phyloP scores from a whole-genome alignment of 2,329 filamentous ascomycete species.

The Aspergillus pseudoglaucus region DNA sequence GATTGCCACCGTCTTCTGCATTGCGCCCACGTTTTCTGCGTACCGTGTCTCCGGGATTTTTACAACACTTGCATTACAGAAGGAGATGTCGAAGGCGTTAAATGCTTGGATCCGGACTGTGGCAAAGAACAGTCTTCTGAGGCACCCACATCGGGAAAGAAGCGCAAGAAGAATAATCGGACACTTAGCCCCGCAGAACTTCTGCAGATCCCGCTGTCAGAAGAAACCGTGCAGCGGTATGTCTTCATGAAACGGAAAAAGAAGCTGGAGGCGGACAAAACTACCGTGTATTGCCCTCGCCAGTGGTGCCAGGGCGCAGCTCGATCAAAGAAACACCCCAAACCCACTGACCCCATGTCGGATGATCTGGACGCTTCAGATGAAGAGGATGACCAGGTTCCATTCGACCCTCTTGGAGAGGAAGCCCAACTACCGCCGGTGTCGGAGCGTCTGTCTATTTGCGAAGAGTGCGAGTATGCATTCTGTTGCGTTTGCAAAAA shows the following conservation, averaged over 20 bases:
- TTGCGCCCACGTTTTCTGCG: slow-evolving; percentile 88
- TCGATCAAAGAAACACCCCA: slow-evolving; percentile 65
- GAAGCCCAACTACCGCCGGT: slow-evolving; percentile 41
- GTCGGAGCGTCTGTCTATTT: slow-evolving; percentile 69
- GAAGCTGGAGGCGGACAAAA: slow-evolving; percentile 83
- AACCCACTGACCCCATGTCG: slow-evolving; percentile 60
- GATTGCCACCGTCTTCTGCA: slow-evolving; percentile 74
- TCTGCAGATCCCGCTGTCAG: slow-evolving; percentile 64
- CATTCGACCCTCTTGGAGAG: slow-evolving; percentile 39
- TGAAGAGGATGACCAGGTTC: slow-evolving; percentile 43
- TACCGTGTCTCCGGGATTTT: slow-evolving; percentile 79
- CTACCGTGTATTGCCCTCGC: slow-evolving; percentile 86
- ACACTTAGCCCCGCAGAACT: slow-evolving; percentile 78
- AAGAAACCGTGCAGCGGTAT: slow-evolving; percentile 74
- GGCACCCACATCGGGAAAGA: slow-evolving; percentile 26
- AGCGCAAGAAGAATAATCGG: slow-evolving; percentile 55
- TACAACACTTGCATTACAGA: slow-evolving; percentile 83
- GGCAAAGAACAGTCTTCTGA: slow-evolving; percentile 52
- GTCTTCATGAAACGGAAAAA: slow-evolving; percentile 87
- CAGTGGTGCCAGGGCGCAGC: slow-evolving; percentile 89
- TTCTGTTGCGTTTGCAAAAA: slow-evolving; percentile 72
- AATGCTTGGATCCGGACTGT: slow-evolving; percentile 74
- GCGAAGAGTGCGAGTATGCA: slow-evolving; percentile 80
- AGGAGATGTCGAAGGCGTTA: slow-evolving; percentile 71
- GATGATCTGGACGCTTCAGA: slow-evolving; percentile 45